Conservation (phyloP, 2,329 filamentous ascomycete species). For the Xylaria sp. region DNA sequence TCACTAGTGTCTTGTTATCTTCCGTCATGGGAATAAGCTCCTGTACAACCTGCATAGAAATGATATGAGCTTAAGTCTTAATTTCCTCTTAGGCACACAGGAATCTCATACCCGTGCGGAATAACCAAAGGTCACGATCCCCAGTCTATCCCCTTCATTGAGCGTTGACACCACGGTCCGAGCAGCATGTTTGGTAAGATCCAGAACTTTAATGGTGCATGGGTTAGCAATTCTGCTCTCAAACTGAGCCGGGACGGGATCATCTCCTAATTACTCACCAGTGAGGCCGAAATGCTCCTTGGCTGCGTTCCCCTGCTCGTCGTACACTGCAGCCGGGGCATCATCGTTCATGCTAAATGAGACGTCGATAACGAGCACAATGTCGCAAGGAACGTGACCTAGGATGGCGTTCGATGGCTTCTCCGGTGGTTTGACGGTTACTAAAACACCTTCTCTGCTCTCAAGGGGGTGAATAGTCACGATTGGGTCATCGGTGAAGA, state of each 20-base stretch:
- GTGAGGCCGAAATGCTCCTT: conserved; percentile 56
- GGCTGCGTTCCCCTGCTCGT: conserved; percentile 41
- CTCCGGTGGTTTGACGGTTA: conserved; percentile 54
- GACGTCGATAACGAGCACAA: conserved; percentile 67
- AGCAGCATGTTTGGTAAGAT: conserved; percentile 65
- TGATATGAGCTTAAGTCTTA: neutral
- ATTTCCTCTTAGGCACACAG: neutral
- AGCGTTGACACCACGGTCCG: conserved; percentile 63
- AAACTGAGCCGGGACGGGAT: neutral
- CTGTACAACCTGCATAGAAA: conserved; percentile 47
- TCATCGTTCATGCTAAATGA: conserved; percentile 60
- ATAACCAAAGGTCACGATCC: conserved; percentile 61
- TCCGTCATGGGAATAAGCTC: conserved; percentile 54
- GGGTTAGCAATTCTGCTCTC: neutral
- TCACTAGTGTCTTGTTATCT: conserved; percentile 50
- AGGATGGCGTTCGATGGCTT: conserved; percentile 37
- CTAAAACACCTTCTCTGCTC: conserved; percentile 48
- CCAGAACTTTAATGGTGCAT: conserved; percentile 48
- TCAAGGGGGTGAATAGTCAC: conserved; percentile 48
- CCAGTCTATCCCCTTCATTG: conserved; percentile 59
- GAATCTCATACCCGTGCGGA: conserved; percentile 42
- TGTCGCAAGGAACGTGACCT: conserved; percentile 59
- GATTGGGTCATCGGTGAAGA: conserved; percentile 5
- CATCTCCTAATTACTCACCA: conserved; percentile 18
- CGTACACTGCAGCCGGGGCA: conserved; percentile 52